These are phyloP conservation scores for Solanum chilense DNA, from an alignment of 257 asterid genomes.

Conservation along the genomic window DNA sequence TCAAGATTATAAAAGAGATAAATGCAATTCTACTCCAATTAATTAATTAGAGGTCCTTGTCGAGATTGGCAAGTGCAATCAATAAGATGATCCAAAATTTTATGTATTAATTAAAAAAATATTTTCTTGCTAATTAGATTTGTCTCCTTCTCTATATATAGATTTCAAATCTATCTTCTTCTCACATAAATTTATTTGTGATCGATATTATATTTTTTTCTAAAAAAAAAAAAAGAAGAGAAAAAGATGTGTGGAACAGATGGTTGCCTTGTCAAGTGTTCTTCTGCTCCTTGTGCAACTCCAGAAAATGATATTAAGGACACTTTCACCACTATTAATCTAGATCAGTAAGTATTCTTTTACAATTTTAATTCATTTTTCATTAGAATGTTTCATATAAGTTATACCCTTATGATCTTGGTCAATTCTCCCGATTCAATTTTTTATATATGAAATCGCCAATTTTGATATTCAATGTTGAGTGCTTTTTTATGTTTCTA, in stretches of 20 bases:
- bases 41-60: too few species aligned
- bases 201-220: neutral
- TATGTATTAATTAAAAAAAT: neutral
- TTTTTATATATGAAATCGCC: neutral
- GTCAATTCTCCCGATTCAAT: neutral
- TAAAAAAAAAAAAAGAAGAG: neutral
- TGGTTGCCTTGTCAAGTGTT: slow-evolving; percentile 5
- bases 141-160: neutral
- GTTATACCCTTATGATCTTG: neutral
- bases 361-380: neutral
- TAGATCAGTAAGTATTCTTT: slow-evolving; percentile 51
- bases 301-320: slow-evolving; percentile 5
- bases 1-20: too few species aligned
- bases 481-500: neutral
- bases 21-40: too few species aligned
- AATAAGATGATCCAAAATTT: neutral
- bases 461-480: neutral
- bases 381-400: neutral
- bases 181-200: neutral
- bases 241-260: slow-evolving; percentile 35
- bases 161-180: neutral
- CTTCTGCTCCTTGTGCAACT: neutral
- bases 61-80: neutral
- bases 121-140: neutral
- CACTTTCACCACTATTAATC: slow-evolving; percentile 18